phyloP scores from a whole-genome alignment of 768 basidiomycete genomes.

The Lyophyllum decastes region DNA sequence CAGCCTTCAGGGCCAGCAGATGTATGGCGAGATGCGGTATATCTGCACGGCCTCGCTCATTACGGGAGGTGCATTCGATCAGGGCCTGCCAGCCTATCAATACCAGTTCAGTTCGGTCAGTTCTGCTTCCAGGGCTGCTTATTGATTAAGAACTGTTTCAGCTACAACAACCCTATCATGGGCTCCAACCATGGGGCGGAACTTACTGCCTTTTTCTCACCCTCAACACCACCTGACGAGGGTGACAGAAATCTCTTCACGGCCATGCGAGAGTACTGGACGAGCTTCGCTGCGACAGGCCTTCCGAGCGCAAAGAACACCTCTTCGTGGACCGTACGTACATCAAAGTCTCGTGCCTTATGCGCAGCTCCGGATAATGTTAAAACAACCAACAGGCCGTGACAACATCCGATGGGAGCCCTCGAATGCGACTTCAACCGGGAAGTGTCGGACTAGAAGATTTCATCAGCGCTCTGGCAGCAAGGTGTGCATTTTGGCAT shows the following conservation, averaged over 20 bases:
- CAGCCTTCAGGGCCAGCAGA: conserved; percentile 42
- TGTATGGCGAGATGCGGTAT: conserved; percentile 46
- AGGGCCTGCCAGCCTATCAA: conserved; percentile 29
- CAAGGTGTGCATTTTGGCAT: conserved; percentile 34
- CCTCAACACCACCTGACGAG: conserved; percentile 24
- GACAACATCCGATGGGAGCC: conserved; percentile 20
- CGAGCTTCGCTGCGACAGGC: conserved; percentile 37
- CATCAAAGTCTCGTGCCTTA: background rate
- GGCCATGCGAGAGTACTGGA: conserved; percentile 41
- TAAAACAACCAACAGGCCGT: conserved; percentile 22
- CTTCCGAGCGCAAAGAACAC: conserved; percentile 24
- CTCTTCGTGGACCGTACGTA: conserved; percentile 30
- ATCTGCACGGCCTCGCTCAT: conserved; percentile 44
- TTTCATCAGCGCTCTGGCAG: conserved; percentile 15
- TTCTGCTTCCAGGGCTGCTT: background rate
- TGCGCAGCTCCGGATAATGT: background rate
- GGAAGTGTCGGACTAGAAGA: conserved; percentile 24
- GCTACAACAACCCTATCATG: conserved; percentile 42
- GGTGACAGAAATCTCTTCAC: conserved; percentile 32
- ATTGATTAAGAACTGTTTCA: conserved; percentile 6
- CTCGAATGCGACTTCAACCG: conserved; percentile 32
- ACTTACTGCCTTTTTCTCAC: conserved; percentile 35
- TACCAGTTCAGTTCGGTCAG: conserved; percentile 31
- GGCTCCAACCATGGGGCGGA: conserved; percentile 40
- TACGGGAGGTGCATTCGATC: conserved; percentile 22